Evolutionary conservation across 2,329 filamentous ascomycete genomes (phyloP).

Genomic region (Xylaria sp.): DNA sequence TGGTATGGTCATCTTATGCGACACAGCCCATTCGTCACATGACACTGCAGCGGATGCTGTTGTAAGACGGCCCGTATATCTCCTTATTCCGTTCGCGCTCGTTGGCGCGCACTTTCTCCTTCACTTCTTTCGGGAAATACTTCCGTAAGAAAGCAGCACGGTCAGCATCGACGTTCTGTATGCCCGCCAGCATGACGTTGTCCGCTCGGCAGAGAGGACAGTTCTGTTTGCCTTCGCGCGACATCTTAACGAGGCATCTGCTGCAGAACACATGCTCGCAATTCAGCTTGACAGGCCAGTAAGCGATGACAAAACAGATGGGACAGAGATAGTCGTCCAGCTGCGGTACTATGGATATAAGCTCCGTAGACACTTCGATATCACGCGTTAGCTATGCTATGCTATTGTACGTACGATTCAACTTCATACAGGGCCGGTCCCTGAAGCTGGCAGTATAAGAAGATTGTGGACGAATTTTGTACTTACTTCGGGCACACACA

Average conservation of each 20-base stretch:
- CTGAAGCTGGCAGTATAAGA: neutral
- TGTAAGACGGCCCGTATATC: slow-evolving; percentile 62
- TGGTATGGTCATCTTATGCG: neutral
- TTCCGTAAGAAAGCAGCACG: slow-evolving; percentile 64
- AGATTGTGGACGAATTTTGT: neutral
- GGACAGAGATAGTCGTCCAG: slow-evolving; percentile 81
- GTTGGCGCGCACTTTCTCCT: slow-evolving; percentile 63
- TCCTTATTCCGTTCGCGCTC: slow-evolving; percentile 71
- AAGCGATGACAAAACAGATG: slow-evolving; percentile 73
- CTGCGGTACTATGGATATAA: slow-evolving; percentile 70
- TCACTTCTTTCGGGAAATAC: slow-evolving; percentile 69
- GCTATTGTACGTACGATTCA: neutral
- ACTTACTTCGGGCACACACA: slow-evolving; percentile 54
- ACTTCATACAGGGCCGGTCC: neutral
- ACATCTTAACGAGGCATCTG: slow-evolving; percentile 73
- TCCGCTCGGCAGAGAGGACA: slow-evolving; percentile 74
- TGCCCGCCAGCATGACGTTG: slow-evolving; percentile 65
- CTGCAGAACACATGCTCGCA: slow-evolving; percentile 81
- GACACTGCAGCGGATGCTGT: slow-evolving; percentile 51
- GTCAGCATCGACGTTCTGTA: slow-evolving; percentile 64
- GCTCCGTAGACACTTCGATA: slow-evolving; percentile 58
- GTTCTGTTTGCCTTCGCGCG: slow-evolving; percentile 59
- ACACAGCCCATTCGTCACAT: slow-evolving; percentile 43
- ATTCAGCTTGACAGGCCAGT: slow-evolving; percentile 69
- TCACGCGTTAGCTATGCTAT: slow-evolving; percentile 5